Conservation (phyloP, 352 stramenopile genomes). For the Globisporangium nodosum region DNA sequence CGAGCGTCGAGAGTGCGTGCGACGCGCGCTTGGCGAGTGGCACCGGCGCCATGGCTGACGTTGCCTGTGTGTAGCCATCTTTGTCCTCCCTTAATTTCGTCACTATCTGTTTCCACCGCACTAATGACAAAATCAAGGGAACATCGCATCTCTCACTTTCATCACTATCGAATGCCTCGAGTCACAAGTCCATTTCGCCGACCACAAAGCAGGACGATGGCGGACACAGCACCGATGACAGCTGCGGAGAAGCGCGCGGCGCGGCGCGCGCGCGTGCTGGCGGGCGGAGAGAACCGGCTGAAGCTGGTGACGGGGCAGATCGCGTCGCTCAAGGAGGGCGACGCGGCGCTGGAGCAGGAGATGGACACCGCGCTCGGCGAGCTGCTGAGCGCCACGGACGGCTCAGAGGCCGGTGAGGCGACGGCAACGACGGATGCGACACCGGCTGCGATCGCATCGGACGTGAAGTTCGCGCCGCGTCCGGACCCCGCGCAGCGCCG, state of each 20-base stretch:
- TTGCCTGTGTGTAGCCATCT: neutral
- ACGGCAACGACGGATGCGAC: constrained; percentile 1
- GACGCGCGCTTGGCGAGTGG: constrained; percentile 8
- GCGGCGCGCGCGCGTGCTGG: constrained; percentile 57
- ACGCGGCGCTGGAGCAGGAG: constrained; percentile 10
- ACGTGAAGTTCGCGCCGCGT: constrained; percentile 37
- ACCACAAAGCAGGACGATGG: neutral
- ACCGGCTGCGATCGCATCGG: neutral
- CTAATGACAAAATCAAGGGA: neutral
- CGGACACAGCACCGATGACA: constrained; percentile 11
- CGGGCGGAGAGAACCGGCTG: constrained; percentile 49
- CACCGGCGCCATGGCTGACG: neutral
- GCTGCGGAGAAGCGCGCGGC: constrained; percentile 63
- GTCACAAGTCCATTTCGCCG: neutral
- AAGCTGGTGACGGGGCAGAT: constrained; percentile 68
- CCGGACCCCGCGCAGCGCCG: constrained; percentile 61
- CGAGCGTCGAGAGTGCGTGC: constrained; percentile 27
- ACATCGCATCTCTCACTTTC: no score
- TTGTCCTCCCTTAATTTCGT: neutral
- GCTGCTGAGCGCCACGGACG: constrained; percentile 31
- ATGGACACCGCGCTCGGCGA: constrained; percentile 29
- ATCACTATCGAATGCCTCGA: no score
- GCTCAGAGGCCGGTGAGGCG: neutral
- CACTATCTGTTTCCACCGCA: neutral
- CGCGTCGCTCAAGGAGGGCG: constrained; percentile 34